These are phyloP conservation scores for Cytospora schulzeri DNA, from an alignment of 2,329 filamentous ascomycete genomes.

Conservation along the genomic window DNA sequence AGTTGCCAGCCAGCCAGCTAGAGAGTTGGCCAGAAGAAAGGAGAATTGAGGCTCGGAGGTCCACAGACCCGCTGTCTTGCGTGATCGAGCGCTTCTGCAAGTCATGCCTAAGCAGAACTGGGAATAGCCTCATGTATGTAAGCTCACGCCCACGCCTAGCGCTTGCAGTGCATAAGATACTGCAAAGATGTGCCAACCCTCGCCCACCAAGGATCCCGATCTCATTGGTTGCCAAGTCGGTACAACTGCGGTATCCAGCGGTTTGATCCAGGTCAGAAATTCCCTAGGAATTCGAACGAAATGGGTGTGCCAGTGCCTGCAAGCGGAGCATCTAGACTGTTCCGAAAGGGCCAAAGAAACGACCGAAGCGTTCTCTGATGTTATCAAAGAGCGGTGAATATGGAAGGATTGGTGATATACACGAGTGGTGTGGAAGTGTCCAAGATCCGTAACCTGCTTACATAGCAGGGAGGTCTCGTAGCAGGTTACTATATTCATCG, in stretches of 20 bases:
- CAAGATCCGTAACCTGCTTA: neutral
- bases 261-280: neutral
- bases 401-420: neutral
- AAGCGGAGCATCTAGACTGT: neutral
- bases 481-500: neutral
- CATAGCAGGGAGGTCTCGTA: neutral
- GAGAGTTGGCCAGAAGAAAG: neutral
- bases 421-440: neutral
- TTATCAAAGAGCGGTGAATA: neutral
- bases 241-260: neutral
- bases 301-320: neutral
- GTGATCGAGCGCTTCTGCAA: neutral
- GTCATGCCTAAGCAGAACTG: conserved; percentile 2
- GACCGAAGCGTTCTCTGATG: neutral
- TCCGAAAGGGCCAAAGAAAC: neutral
- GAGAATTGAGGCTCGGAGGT: neutral
- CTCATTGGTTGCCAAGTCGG: neutral
- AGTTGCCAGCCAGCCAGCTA: neutral
- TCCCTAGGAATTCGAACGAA: neutral
- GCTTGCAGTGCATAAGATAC: neutral
- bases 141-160: neutral
- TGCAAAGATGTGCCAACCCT: neutral
- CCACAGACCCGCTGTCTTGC: neutral
- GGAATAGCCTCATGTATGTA: neutral
- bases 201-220: neutral